Conservation (phyloP, 1,284 basidiomycete genomes). For the Violaceomyces palustris region DNA sequence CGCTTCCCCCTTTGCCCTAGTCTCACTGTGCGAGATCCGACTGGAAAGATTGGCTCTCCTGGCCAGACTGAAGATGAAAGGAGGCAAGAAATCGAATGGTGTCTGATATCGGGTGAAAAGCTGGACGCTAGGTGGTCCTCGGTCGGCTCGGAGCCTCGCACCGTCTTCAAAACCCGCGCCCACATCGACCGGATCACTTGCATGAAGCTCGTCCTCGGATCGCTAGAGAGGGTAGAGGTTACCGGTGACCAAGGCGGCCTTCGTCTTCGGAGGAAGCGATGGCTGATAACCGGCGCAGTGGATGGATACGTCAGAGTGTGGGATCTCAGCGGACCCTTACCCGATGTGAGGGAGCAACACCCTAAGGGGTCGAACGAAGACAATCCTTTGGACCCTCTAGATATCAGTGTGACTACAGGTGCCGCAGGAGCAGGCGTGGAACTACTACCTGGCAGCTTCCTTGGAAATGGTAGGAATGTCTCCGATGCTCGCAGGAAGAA, state of each 20-base stretch:
- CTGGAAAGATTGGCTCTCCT: not conserved
- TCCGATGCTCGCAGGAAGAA: slow-evolving; percentile 4
- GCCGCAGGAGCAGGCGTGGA: not conserved
- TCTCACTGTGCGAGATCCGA: not conserved
- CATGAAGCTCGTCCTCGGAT: slow-evolving; percentile 8
- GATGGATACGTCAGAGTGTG: slow-evolving; percentile 18
- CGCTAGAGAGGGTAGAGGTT: not conserved
- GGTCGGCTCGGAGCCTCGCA: slow-evolving; percentile 1
- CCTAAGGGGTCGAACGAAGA: not conserved
- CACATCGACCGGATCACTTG: slow-evolving; percentile 27
- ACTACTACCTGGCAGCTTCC: no score
- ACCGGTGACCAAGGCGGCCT: no score
- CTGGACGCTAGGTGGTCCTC: slow-evolving; percentile 3
- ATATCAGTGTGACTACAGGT: not conserved
- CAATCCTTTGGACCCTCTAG: not conserved
- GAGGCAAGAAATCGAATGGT: slow-evolving; percentile 1
- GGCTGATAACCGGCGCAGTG: slow-evolving; percentile 20
- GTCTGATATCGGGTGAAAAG: slow-evolving; percentile 1
- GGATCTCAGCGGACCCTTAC: slow-evolving; percentile 4
- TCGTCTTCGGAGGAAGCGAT: not conserved
- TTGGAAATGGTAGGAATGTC: not conserved
- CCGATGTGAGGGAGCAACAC: slow-evolving; percentile 1
- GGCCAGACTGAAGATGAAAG: not conserved
- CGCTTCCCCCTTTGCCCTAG: not conserved
- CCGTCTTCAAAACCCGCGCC: slow-evolving; percentile 9